Percentiles rank a stretch among this genome's conserved stretches.
These are phyloP conservation scores for Articulospora tetracladia DNA, from an alignment of 495 filamentous ascomycete genomes.

Conservation along the genomic window DNA sequence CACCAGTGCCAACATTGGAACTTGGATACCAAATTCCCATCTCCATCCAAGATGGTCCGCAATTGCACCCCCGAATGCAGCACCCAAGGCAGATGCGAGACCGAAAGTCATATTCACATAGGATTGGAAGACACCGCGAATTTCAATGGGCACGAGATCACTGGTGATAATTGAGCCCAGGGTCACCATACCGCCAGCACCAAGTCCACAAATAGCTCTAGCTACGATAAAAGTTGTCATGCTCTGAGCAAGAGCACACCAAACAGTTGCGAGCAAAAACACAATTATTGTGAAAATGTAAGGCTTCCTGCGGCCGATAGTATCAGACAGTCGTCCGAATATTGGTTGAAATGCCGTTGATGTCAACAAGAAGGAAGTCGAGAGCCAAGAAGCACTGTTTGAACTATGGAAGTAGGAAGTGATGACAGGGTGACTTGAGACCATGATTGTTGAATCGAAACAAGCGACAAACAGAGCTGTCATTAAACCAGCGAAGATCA, in stretches of 20 bases:
- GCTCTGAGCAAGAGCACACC: constrained; percentile 68
- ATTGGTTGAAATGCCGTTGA: constrained; percentile 72
- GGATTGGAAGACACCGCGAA: constrained; percentile 70
- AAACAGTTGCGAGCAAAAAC: constrained; percentile 63
- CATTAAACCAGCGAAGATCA: constrained; percentile 45
- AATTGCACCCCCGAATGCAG: constrained; percentile 68
- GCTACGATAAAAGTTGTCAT: constrained; percentile 72
- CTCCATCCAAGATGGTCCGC: constrained; percentile 74
- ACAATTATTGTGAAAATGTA: constrained; percentile 60
- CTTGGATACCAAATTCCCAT: constrained; percentile 60
- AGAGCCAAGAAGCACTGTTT: constrained; percentile 77
- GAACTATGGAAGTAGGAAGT: constrained; percentile 73
- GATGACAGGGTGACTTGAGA: constrained; percentile 76
- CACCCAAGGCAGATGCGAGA: constrained; percentile 55
- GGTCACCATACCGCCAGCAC: constrained; percentile 68
- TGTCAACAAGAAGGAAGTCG: constrained; percentile 74
- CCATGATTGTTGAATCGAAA: constrained; percentile 80
- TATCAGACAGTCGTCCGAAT: constrained; percentile 68
- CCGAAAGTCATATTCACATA: constrained; percentile 70
- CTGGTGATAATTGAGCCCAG: constrained; percentile 70
- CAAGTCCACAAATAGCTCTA: constrained; percentile 68
- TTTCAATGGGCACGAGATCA: constrained; percentile 72
- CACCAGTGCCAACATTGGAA: constrained; percentile 59
- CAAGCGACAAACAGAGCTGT: constrained; percentile 26
- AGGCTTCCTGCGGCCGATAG: constrained; percentile 64